Evolutionary conservation across 441 rosid genomes (phyloP), one percentile per base, ranked within the genome.

Genomic region (Adansonia rubrostipa): DNA sequence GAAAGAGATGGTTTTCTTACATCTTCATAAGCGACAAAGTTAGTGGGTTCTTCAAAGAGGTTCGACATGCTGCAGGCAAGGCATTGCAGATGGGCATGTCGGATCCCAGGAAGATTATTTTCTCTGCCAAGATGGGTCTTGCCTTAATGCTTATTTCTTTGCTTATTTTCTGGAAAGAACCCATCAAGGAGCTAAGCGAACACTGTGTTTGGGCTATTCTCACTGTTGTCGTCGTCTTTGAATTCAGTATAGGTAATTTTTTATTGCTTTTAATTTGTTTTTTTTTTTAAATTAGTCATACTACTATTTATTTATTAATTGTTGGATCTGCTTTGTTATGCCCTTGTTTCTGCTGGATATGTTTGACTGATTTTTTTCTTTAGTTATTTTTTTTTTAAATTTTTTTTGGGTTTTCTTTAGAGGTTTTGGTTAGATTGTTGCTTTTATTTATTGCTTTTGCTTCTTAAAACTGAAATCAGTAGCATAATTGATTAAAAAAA

Each of bases 161-260:
- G 77, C 66, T 88, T 77, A 84, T 88, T 77, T 91, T 88, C 85
- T 78, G 63, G 62, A 89, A 88, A 63, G 80, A 84, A 64, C 91
- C 95, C 68, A 73, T 86, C 71, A 79, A 83, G 45, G 95, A 86
- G 62, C 80, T 84, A 65, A 86, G 90, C n/a, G 82, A 89, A 11
- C 82, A 89, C 89, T 91, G 81, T 33, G 85, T 92, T 57, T 92
- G 96, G 96, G 92, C 93, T 14, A 85, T 92, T 76, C 93, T 92
- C 50, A 92, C 95, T 33, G 93, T 89, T 69, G 90, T 91, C 45
- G 93, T 89, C 68, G 92, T 91, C 36, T 91, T 91, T 75, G 95
- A 91, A 78, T 91, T 91, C 81, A 91, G 92, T 0, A 91, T 91
- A 40, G 95, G 93, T 92, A 76, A 1, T 15, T 28, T 75, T 36